Evolutionary conservation across 2,329 filamentous ascomycete species (phyloP).

Genomic region (Colletotrichum tabaci): DNA sequence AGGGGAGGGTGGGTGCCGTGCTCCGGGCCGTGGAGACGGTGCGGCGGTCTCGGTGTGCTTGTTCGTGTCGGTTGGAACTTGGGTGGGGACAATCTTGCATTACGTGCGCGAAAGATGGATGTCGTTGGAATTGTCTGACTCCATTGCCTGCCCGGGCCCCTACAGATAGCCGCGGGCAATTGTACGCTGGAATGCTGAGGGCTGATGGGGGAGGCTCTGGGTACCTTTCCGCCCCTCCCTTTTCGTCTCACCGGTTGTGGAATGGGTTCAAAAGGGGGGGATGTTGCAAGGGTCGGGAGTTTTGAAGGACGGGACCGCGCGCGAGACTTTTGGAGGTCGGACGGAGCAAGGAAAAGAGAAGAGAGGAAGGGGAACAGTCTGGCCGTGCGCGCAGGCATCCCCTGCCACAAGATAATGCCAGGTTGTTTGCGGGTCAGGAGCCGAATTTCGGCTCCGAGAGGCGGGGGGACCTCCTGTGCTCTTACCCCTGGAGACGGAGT

Average conservation of each 20-base stretch:
- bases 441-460: constrained; percentile 9
- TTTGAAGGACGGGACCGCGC: not conserved
- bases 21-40: constrained; percentile 25
- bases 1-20: constrained; percentile 8
- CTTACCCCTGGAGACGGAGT: not conserved
- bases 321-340: not conserved
- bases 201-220: not conserved
- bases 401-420: not conserved
- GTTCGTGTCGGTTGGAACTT: constrained; percentile 3
- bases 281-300: not conserved
- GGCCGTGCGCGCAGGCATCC: not conserved
- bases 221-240: not conserved
- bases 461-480: no score
- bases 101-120: not conserved
- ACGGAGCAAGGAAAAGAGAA: not conserved
- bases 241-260: not conserved
- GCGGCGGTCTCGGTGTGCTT: not conserved
- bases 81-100: no score
- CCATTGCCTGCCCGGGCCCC: not conserved
- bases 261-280: not conserved
- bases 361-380: not conserved
- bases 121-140: constrained; percentile 5
- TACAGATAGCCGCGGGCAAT: not conserved
- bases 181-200: constrained; percentile 10
- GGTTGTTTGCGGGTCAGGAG: not conserved